A percentile compares a stretch with the other conserved stretches of the same genome.
These are phyloP conservation scores for Lepraria neglecta DNA, from an alignment of 495 filamentous ascomycete genomes.

Conservation along the genomic window DNA sequence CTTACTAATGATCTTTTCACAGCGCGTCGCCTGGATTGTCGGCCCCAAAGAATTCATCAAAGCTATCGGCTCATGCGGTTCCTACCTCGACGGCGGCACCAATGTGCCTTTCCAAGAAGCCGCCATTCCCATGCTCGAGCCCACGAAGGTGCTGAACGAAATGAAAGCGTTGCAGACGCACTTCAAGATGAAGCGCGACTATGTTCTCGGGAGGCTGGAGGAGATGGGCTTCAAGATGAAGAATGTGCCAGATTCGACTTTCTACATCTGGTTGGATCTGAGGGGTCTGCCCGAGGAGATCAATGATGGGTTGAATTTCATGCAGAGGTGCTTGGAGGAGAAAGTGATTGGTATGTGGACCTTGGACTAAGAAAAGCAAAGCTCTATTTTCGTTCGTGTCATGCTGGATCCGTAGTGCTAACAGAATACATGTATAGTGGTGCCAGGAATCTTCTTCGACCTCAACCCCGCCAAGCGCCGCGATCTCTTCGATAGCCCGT, in stretches of 20 bases:
- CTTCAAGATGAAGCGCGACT: constrained; percentile 87
- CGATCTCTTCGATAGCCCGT: constrained; percentile 90
- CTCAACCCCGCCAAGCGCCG: constrained; percentile 83
- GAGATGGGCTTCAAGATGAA: constrained; percentile 79
- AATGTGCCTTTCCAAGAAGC: constrained; percentile 96
- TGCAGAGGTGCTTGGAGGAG: constrained; percentile 83
- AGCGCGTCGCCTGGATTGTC: constrained; percentile 86
- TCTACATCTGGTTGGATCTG: constrained; percentile 82
- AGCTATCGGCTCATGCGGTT: constrained; percentile 85
- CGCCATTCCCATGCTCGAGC: constrained; percentile 85
- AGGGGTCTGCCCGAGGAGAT: constrained; percentile 63
- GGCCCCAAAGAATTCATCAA: constrained; percentile 96
- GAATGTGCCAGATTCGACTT: constrained; percentile 79
- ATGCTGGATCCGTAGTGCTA: not conserved
- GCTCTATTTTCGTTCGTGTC: too few species aligned
- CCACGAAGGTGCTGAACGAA: constrained; percentile 67
- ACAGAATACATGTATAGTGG: constrained; percentile 43
- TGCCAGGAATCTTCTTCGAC: constrained; percentile 80
- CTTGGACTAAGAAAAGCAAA: not conserved
- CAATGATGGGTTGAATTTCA: constrained; percentile 91
- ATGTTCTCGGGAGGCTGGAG: constrained; percentile 66
- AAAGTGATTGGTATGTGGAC: constrained; percentile 60
- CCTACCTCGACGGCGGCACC: constrained; percentile 91
- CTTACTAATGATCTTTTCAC: not conserved
- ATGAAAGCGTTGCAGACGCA: constrained; percentile 85